A percentile compares a stretch with the other conserved stretches of the same genome.
Evolutionary conservation across 768 basidiomycete genomes (phyloP).

Genomic region (Calocybe gangraenosa): DNA sequence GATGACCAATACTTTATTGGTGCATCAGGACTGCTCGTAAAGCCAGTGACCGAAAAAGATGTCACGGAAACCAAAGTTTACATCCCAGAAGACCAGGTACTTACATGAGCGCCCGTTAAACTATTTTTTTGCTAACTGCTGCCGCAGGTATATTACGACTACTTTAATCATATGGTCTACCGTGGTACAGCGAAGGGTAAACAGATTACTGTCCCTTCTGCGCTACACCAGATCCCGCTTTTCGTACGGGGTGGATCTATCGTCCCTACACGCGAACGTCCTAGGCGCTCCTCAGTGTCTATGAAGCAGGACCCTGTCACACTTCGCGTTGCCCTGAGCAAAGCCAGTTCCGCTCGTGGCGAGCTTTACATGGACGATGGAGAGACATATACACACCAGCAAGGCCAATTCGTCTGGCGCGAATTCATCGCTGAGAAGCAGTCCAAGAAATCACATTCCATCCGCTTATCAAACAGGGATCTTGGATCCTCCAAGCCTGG

Average conservation of each 20-base stretch:
- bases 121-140: neutral
- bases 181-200: constrained; percentile 64
- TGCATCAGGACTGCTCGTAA: constrained; percentile 82
- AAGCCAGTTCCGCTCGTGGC: constrained; percentile 57
- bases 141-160: constrained; percentile 86
- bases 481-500: constrained; percentile 39
- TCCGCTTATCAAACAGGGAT: constrained; percentile 53
- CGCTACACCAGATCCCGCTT: constrained; percentile 76
- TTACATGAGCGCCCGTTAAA: neutral
- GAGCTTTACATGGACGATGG: constrained; percentile 97
- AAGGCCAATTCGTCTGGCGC: constrained; percentile 85
- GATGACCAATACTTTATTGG: constrained; percentile 97
- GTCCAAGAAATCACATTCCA: constrained; percentile 30
- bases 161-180: constrained; percentile 70
- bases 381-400: constrained; percentile 67
- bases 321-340: constrained; percentile 75
- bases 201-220: constrained; percentile 72
- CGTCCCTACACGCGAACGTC: constrained; percentile 81
- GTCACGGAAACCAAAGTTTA: constrained; percentile 71
- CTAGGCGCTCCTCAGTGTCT: constrained; percentile 76
- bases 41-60: constrained; percentile 80
- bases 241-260: constrained; percentile 91
- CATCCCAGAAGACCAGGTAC: constrained; percentile 80
- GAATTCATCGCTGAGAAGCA: constrained; percentile 57
- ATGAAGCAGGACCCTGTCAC: constrained; percentile 96